Evolutionary conservation across 164 flowering plant species (phyloP).

Genomic region (Kalanchoe fedtschenkoi): DNA sequence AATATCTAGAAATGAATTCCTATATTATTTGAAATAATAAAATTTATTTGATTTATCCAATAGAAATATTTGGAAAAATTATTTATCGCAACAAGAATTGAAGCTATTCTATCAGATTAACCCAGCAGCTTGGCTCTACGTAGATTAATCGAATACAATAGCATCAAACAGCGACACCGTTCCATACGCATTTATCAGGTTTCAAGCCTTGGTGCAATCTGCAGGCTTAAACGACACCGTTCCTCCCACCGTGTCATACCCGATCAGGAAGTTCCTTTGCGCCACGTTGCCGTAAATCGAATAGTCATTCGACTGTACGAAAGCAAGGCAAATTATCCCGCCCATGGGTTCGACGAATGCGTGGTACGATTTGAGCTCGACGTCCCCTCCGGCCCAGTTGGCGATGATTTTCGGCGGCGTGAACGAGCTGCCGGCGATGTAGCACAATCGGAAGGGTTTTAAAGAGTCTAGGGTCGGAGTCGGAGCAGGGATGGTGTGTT

Average conservation of each 20-base stretch:
- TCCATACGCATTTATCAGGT: too few species aligned
- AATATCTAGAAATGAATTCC: too few species aligned
- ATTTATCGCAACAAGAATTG: too few species aligned
- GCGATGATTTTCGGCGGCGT: slow-evolving; percentile 8
- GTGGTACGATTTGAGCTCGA: slow-evolving; percentile 11
- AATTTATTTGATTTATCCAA: too few species aligned
- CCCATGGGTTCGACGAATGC: slow-evolving; percentile 8
- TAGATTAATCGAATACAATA: too few species aligned
- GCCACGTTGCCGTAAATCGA: slow-evolving; percentile 20
- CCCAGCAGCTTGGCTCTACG: too few species aligned
- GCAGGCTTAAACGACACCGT: slow-evolving; percentile 23
- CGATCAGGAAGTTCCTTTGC: slow-evolving; percentile 15
- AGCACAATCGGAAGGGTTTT: too few species aligned
- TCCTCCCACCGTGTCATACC: slow-evolving; percentile 14
- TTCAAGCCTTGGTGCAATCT: slow-evolving; percentile 17
- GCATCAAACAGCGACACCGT: too few species aligned
- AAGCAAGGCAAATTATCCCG: slow-evolving; percentile 13
- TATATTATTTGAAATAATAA: too few species aligned
- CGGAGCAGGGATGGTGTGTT: neutral
- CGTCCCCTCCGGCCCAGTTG: slow-evolving; percentile 18
- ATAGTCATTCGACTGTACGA: neutral
- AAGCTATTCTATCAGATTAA: too few species aligned
- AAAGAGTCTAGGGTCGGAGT: too few species aligned
- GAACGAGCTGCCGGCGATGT: neutral
- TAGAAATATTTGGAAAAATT: too few species aligned